Evolutionary conservation across 148 eudicot species (phyloP).

Genomic region (Pouteria glomerata): DNA sequence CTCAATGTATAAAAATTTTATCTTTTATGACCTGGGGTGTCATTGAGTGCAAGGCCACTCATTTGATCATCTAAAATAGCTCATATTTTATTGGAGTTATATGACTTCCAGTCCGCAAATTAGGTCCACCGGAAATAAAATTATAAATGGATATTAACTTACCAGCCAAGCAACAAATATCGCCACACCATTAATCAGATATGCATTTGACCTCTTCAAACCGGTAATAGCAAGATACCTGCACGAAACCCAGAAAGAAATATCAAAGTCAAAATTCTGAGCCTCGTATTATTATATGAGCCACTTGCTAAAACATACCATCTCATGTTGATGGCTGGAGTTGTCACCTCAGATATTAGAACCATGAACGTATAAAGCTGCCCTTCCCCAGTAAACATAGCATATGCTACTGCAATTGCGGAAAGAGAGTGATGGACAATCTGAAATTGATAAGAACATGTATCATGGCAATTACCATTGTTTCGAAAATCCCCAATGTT

Average conservation of each 20-base stretch:
- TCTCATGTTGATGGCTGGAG: conserved; percentile 94
- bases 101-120: neutral
- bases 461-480: neutral
- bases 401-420: conserved; percentile 82
- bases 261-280: conserved; percentile 1
- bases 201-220: conserved; percentile 81
- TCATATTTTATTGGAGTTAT: neutral
- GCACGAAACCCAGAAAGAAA: conserved; percentile 8
- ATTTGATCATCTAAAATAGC: neutral
- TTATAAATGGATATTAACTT: conserved; percentile 26
- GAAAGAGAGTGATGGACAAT: conserved; percentile 93
- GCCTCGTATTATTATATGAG: neutral
- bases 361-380: conserved; percentile 98
- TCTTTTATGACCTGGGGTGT: neutral
- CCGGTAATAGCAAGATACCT: conserved; percentile 97
- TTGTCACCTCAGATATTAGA: conserved; percentile 93
- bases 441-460: conserved; percentile 25
- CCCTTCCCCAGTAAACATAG: conserved; percentile 94
- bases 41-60: neutral
- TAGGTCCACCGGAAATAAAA: neutral
- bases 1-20: no score
- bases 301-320: conserved; percentile 42
- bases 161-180: conserved; percentile 98
- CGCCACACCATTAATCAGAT: conserved; percentile 82
- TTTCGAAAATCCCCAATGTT: neutral